Percentiles rank a stretch among this genome's conserved stretches.
These are phyloP conservation scores for Talaromyces sp. DNA, from an alignment of 2,329 filamentous ascomycete genomes.

Conservation along the genomic window DNA sequence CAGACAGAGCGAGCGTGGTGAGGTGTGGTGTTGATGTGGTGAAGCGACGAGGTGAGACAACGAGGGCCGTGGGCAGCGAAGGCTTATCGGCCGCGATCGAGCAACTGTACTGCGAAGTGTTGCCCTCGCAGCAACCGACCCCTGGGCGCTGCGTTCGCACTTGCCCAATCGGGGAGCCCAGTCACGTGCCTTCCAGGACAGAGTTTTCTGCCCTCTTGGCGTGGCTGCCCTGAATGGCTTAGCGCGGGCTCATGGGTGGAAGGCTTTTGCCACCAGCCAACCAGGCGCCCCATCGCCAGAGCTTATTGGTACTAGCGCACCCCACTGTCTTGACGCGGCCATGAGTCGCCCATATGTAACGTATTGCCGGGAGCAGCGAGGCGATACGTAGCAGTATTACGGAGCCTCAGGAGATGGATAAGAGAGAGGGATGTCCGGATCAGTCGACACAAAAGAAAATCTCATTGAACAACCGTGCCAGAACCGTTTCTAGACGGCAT, in stretches of 20 bases:
- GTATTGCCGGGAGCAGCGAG: not conserved
- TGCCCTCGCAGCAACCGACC: too few species aligned
- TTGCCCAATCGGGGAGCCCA: not conserved
- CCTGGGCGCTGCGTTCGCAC: not conserved
- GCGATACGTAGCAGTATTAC: too few species aligned
- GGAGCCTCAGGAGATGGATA: not conserved
- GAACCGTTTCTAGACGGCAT: not conserved
- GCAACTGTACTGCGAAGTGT: too few species aligned
- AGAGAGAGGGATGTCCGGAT: not conserved
- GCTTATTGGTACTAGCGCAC: not conserved
- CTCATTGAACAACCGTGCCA: not conserved
- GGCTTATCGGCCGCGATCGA: not conserved
- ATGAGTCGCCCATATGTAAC: not conserved
- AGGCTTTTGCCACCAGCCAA: not conserved
- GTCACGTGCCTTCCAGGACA: not conserved
- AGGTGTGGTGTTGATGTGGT: not conserved
- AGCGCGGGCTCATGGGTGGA: not conserved
- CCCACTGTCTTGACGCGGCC: not conserved
- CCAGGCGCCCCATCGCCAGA: not conserved
- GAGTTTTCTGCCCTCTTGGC: not conserved
- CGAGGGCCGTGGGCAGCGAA: not conserved
- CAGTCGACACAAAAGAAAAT: not conserved
- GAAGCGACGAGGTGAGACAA: not conserved
- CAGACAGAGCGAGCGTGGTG: not conserved
- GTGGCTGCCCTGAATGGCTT: not conserved